Evolutionary conservation across 2,329 filamentous ascomycete species (phyloP).

Genomic region (Huntiella bhutanensis): DNA sequence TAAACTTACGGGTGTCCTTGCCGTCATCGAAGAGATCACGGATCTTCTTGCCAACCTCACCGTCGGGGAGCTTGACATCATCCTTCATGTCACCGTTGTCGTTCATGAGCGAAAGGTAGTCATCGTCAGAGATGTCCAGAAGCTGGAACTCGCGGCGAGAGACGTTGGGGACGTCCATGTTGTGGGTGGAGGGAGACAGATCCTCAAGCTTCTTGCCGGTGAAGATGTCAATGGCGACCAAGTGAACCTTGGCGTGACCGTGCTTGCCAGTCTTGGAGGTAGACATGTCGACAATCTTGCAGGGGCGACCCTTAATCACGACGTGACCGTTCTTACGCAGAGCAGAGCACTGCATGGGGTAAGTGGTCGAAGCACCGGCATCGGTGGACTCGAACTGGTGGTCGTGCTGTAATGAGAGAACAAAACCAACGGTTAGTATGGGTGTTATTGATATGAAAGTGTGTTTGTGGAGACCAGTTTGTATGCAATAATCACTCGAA

Average conservation of each 20-base stretch:
- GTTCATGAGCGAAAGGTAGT: slow-evolving; percentile 77
- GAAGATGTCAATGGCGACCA: slow-evolving; percentile 98
- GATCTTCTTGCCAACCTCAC: slow-evolving; percentile 78
- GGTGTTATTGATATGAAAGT: too few species aligned
- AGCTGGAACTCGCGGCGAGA: slow-evolving; percentile 79
- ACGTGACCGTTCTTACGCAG: slow-evolving; percentile 99
- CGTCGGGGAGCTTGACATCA: slow-evolving; percentile 83
- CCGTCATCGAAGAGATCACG: slow-evolving; percentile 64
- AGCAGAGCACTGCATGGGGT: slow-evolving; percentile 97
- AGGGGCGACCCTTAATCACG: slow-evolving; percentile 94
- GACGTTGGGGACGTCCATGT: slow-evolving; percentile 97
- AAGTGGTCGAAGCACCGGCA: slow-evolving; percentile 88
- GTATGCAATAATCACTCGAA: too few species aligned
- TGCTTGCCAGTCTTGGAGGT: slow-evolving; percentile 99
- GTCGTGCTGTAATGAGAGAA: slow-evolving; percentile 34
- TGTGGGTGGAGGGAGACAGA: slow-evolving; percentile 90
- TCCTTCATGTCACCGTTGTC: slow-evolving; percentile 73
- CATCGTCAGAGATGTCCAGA: slow-evolving; percentile 83
- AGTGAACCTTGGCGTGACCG: slow-evolving; percentile 99
- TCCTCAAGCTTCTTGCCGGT: slow-evolving; percentile 99
- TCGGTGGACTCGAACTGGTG: slow-evolving; percentile 76
- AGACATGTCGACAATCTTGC: slow-evolving; percentile 99
- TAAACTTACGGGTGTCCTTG: slow-evolving; percentile 77
- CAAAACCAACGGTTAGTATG: background rate
- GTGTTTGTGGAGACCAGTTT: too few species aligned